Conservation (phyloP, 2,329 filamentous ascomycete species). For the Fusarium transvaalense region DNA sequence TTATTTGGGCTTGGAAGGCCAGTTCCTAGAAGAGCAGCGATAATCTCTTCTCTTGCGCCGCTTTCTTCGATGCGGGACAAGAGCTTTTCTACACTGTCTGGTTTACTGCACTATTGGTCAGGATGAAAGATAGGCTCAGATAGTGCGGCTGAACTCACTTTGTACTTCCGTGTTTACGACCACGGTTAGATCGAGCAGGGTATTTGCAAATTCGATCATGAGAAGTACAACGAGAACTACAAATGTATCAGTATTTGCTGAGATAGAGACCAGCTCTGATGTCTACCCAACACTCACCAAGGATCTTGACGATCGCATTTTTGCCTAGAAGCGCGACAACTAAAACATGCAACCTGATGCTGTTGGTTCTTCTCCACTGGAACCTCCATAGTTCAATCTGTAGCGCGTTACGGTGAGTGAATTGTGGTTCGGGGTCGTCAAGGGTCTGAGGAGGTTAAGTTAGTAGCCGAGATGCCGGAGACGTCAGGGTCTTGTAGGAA, state of each 20-base stretch:
- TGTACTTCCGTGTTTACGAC: conserved; percentile 25
- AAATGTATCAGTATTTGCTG: background rate
- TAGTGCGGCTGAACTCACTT: background rate
- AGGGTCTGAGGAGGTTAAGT: background rate
- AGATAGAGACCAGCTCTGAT: too few relatives aligned
- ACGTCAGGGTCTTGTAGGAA: conserved; percentile 17
- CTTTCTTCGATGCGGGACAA: conserved; percentile 25
- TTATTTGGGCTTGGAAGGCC: conserved; percentile 21
- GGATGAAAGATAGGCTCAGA: rapidly evolving
- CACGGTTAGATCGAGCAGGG: conserved; percentile 17
- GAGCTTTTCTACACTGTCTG: conserved; percentile 15
- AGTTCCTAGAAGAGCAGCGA: background rate
- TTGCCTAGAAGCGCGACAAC: conserved; percentile 24
- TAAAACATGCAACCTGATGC: conserved; percentile 28
- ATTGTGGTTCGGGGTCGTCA: background rate
- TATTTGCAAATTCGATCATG: conserved; percentile 21
- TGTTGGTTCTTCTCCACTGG: conserved; percentile 5
- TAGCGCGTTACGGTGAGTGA: background rate
- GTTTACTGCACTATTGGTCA: conserved; percentile 6
- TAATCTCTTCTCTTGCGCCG: conserved; percentile 11
- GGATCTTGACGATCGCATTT: conserved; percentile 26
- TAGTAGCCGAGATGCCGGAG: background rate
- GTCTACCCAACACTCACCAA: conserved; percentile 6
- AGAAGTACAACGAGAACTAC: conserved; percentile 17
- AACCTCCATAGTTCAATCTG: background rate